Base-by-base conservation (phyloP, 768 basidiomycete species). In the Suillus subalutaceus region DNA sequence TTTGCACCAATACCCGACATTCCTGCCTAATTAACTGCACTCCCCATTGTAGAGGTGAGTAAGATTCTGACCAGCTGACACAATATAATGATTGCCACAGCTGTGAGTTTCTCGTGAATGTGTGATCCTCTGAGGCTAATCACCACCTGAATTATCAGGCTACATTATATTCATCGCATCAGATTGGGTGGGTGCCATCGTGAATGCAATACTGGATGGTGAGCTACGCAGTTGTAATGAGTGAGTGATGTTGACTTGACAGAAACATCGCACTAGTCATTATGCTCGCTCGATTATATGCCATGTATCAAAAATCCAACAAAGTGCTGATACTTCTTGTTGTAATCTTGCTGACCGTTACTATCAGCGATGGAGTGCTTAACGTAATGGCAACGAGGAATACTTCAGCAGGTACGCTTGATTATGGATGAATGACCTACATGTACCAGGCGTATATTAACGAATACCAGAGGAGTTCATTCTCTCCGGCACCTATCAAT, bases 151-250 rank as follows among this genome's bases (percentile, higher is more conserved):
- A 26, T 26, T 26, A 26, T 46, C 46, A 46, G 46, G 46, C 20
- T 4, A 4, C 0, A 4, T 46, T 46, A 4, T 46, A 4, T 10
- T 1, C 0, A 2, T 4, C 9, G n/a, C 4, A n/a, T 4, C 1
- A 2, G 4, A 46, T n/a, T 46, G 8, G 46, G 10, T 4, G 1
- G 10, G 20, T 46, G 1, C 2, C 26, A 26, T 2, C 10, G n/a
- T 48, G 10, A 5, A 4, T 23, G 10, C 4, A 23, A 23, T 48
- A 6, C 46, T 48, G n/a, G 4, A 10, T 1, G n/a, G 46, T 48
- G 46, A 48, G 46, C n/a, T 48, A 4, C 0, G n/a, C n/a, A 10
- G 10, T 2, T 4, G 46, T 13, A 10, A 37, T 9, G 10, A 4
- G 2, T 46, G 9, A 4, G n/a, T 48, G 46, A 48, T 23, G 10